Base-by-base conservation (phyloP, 2,329 filamentous ascomycete species). In the Aspergillus brunneoviolaceus region DNA sequence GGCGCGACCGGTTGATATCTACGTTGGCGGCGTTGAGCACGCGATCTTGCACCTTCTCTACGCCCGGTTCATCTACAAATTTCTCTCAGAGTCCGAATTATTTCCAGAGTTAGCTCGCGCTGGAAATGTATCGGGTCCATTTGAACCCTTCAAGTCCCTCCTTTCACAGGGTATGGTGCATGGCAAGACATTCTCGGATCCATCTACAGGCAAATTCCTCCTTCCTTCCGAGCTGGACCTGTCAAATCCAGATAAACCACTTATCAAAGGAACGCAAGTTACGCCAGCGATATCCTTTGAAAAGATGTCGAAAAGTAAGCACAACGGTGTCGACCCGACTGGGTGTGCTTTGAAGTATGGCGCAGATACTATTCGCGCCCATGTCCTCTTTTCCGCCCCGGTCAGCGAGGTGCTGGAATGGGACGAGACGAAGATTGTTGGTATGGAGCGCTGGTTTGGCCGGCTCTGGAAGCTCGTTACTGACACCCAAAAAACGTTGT, bases 271-370 rank as follows among this genome's bases (percentile, higher is more conserved):
- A 0, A 89, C 86, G 0, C 85, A 86, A 3, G 76, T 83, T 51
- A 69, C 71, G 0, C 86, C 89, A 1, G 84, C 79, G 29, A 76
- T 92, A 19, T 87, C 85, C 1, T 96, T 85, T 67, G 92, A 96
- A 74, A 96, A 96, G 73, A 96, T 96, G 92, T 95, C 90, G 45
- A 96, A 96, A 77, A 96, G 91, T 69, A 96, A 96, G 75, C 83
- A 95, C 78, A 96, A 96, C 70, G 92, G 92, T 27, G 91, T 96
- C 6, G 91, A 96, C 70, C 92, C 92, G 0, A 87, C 85, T 0
- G 81, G 79, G 0, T 90, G 89, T 64, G 91, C 95, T 59, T 78
- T 82, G 7, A 86, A 85, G 65, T 89, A 95, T 67, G 92, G 92
- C 23, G 90, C 92, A 1, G 92, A 96, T 73, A 88, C 90, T 5